phyloP scores from a whole-genome alignment of 2,329 filamentous ascomycete species.

The Botrytis porri region DNA sequence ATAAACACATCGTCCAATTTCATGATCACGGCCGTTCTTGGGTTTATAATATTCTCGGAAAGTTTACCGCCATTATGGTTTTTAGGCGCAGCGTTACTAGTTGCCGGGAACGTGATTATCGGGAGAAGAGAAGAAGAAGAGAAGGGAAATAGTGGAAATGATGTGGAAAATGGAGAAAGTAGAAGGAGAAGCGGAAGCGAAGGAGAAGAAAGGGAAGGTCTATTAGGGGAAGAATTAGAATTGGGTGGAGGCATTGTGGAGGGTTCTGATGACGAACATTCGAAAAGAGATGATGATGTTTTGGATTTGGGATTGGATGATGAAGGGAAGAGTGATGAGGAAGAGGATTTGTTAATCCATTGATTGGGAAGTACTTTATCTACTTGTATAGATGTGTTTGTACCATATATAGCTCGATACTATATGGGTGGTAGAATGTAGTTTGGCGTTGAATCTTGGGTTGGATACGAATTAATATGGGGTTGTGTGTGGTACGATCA shows the following conservation, averaged over 20 bases:
- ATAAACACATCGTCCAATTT: constrained; percentile 83
- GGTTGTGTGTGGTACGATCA: not conserved
- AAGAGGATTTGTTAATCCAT: constrained; percentile 15
- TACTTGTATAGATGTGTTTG: not conserved
- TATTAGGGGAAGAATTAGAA: constrained; percentile 24
- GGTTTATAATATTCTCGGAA: constrained; percentile 69
- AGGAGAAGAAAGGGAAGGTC: constrained; percentile 21
- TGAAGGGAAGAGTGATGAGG: constrained; percentile 20
- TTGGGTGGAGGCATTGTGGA: constrained; percentile 23
- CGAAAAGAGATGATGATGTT: constrained; percentile 31
- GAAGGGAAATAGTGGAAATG: constrained; percentile 23
- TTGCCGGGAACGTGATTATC: constrained; percentile 76
- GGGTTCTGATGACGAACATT: constrained; percentile 18
- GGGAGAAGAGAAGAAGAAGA: constrained; percentile 61
- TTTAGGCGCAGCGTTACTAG: constrained; percentile 67
- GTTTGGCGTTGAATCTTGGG: not conserved
- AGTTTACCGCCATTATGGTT: constrained; percentile 72
- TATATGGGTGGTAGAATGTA: not conserved
- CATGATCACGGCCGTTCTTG: constrained; percentile 71
- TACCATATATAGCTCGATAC: not conserved
- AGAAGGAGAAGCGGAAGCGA: constrained; percentile 16
- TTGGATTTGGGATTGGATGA: constrained; percentile 29
- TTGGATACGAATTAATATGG: not conserved
- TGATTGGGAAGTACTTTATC: not conserved
- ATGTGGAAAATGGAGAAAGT: constrained; percentile 22